A percentile compares a stretch with the other conserved stretches of the same genome.
Evolutionary conservation across 2,329 filamentous ascomycete species (phyloP).

Genomic region (Sporothrix globosa): DNA sequence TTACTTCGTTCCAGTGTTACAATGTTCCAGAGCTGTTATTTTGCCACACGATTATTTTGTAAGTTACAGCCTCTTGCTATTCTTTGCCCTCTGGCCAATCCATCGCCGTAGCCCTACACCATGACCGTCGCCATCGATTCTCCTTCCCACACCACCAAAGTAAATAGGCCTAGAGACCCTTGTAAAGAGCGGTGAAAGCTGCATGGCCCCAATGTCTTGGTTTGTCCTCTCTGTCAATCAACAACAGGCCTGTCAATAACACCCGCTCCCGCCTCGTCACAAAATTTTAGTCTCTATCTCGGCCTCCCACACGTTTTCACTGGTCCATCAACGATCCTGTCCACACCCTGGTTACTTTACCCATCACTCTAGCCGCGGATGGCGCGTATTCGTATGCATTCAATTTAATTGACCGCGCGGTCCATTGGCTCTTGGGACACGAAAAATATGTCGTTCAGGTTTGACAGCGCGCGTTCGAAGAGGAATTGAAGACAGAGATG

Average conservation of each 20-base stretch:
- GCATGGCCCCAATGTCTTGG: not conserved
- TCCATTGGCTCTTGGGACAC: slow-evolving; percentile 1
- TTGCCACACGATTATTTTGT: slow-evolving; percentile 5
- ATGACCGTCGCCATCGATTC: not conserved
- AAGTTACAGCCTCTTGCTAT: no score
- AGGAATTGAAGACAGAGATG: not conserved
- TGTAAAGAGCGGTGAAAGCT: slow-evolving; percentile 24
- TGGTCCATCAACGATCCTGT: not conserved
- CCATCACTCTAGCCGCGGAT: slow-evolving; percentile 7
- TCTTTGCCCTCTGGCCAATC: slow-evolving; percentile 4
- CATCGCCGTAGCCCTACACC: not conserved
- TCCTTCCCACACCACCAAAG: not conserved
- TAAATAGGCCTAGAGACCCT: not conserved
- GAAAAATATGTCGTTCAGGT: not conserved
- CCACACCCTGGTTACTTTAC: not conserved
- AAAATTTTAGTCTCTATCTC: not conserved
- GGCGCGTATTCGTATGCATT: slow-evolving; percentile 23
- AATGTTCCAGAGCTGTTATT: slow-evolving; percentile 7
- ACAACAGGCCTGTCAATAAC: slow-evolving; percentile 1
- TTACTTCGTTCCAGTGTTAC: not conserved
- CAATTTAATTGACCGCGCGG: slow-evolving; percentile 16
- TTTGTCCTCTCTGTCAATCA: not conserved
- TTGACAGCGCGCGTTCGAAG: not conserved
- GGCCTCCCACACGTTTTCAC: not conserved
- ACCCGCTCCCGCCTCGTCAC: not conserved